Conservation (phyloP, 257 asterid genomes). For the Solanum lycopersicoides region DNA sequence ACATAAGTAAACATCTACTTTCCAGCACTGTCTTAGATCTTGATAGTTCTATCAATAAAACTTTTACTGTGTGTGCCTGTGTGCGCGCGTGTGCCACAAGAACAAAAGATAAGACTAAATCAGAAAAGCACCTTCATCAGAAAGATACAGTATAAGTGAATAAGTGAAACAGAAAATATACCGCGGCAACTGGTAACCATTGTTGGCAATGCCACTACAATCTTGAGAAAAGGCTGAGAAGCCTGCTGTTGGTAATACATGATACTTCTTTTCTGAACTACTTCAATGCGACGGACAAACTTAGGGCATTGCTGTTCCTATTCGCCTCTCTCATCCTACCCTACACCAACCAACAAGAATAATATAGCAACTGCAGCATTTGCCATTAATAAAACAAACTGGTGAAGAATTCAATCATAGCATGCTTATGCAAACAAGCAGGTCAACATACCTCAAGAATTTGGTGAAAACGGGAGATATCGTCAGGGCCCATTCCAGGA, state of each 20-base stretch:
- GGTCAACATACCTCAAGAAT: conserved; percentile 59
- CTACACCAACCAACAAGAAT: conserved; percentile 21
- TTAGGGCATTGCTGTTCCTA: conserved; percentile 54
- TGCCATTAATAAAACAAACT: background rate
- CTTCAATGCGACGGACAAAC: conserved; percentile 68
- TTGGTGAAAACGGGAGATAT: conserved; percentile 83
- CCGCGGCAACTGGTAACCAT: conserved; percentile 97
- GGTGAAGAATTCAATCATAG: background rate
- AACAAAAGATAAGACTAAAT: background rate
- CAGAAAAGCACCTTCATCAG: background rate
- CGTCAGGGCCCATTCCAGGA: conserved; percentile 97
- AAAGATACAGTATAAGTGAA: background rate
- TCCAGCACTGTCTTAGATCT: background rate
- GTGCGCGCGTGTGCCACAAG: background rate
- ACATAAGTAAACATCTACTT: background rate
- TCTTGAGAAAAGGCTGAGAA: conserved; percentile 78
- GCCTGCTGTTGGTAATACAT: conserved; percentile 84
- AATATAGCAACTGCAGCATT: background rate
- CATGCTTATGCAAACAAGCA: background rate
- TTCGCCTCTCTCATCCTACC: conserved; percentile 79
- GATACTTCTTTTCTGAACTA: conserved; percentile 79
- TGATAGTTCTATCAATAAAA: background rate
- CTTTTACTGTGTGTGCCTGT: background rate
- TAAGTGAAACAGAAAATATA: conserved; percentile 16
- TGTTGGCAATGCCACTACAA: conserved; percentile 93